These are phyloP conservation scores for Strobilomyces dryophilus DNA, from an alignment of 768 basidiomycete species.

Conservation along the genomic window DNA sequence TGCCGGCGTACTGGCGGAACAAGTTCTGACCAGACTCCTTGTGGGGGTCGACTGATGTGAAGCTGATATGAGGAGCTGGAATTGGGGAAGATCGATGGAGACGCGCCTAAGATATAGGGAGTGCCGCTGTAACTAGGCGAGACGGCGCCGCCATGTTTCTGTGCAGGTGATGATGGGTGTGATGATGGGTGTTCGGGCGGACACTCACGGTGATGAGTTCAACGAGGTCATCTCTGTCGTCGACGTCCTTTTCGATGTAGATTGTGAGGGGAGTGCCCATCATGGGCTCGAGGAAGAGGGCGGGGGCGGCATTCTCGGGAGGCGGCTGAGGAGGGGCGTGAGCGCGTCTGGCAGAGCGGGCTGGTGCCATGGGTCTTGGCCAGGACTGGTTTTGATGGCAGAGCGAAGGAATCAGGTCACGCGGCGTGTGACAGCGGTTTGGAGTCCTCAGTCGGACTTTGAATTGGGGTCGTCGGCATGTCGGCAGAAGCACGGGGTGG, in stretches of 20 bases:
- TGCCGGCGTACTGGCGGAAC: slow-evolving; percentile 72
- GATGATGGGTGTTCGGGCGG: slow-evolving; percentile 3
- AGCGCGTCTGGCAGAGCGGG: slow-evolving; percentile 54
- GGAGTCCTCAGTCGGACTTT: slow-evolving; percentile 29
- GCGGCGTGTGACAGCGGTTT: slow-evolving; percentile 20
- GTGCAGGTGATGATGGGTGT: slow-evolving; percentile 7
- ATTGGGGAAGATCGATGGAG: slow-evolving; percentile 3
- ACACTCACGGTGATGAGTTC: slow-evolving; percentile 62
- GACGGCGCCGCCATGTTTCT: slow-evolving; percentile 78
- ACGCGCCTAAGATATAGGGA: slow-evolving; percentile 73
- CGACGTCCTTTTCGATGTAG: slow-evolving; percentile 79
- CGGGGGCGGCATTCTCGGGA: slow-evolving; percentile 30
- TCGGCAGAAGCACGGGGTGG: neutral
- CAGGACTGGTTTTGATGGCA: slow-evolving; percentile 27
- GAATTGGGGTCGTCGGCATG: slow-evolving; percentile 6
- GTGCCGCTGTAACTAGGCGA: slow-evolving; percentile 76
- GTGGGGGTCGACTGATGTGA: slow-evolving; percentile 63
- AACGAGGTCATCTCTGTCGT: slow-evolving; percentile 59
- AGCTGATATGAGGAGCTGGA: slow-evolving; percentile 5
- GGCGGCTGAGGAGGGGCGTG: slow-evolving; percentile 29
- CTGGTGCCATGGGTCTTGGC: slow-evolving; percentile 79
- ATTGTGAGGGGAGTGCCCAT: slow-evolving; percentile 70
- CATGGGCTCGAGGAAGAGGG: slow-evolving; percentile 80
- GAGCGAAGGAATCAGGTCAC: slow-evolving; percentile 19
- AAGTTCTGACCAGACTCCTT: slow-evolving; percentile 78